These are phyloP conservation scores for Tulasnella calospora DNA, from an alignment of 768 basidiomycete species.

Conservation along the genomic window DNA sequence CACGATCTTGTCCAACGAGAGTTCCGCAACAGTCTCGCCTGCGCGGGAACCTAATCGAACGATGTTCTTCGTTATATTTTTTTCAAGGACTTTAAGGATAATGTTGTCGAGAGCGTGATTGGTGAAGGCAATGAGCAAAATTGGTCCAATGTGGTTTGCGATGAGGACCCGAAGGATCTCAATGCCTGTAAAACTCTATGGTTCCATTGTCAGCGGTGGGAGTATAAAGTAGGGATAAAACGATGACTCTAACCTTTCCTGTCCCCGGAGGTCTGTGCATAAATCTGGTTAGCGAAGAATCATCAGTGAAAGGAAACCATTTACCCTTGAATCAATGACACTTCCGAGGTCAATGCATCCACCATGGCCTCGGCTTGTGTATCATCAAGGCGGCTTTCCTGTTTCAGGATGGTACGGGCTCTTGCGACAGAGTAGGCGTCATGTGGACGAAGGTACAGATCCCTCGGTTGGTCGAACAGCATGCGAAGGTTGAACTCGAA, in stretches of 20 bases:
- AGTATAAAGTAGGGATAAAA: not conserved
- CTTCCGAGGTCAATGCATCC: conserved; percentile 53
- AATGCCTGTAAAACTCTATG: conserved; percentile 60
- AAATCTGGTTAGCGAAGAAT: not conserved
- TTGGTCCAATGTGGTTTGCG: conserved; percentile 48
- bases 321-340: conserved; percentile 70
- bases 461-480: conserved; percentile 46
- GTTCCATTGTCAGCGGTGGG: not conserved
- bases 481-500: conserved; percentile 55
- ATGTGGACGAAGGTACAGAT: conserved; percentile 39
- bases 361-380: conserved; percentile 70
- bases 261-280: conserved; percentile 75
- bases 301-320: conserved; percentile 8
- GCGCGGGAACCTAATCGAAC: conserved; percentile 57
- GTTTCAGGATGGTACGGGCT: conserved; percentile 46
- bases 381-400: conserved; percentile 52
- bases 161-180: conserved; percentile 64
- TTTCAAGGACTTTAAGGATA: conserved; percentile 59
- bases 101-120: conserved; percentile 78
- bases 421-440: conserved; percentile 44
- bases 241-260: conserved; percentile 52
- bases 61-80: conserved; percentile 55
- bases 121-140: conserved; percentile 61
- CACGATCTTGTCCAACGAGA: not conserved
- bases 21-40: conserved; percentile 27